Base-by-base conservation (phyloP, 495 filamentous ascomycete genomes). In the Podospora fimiseda region DNA sequence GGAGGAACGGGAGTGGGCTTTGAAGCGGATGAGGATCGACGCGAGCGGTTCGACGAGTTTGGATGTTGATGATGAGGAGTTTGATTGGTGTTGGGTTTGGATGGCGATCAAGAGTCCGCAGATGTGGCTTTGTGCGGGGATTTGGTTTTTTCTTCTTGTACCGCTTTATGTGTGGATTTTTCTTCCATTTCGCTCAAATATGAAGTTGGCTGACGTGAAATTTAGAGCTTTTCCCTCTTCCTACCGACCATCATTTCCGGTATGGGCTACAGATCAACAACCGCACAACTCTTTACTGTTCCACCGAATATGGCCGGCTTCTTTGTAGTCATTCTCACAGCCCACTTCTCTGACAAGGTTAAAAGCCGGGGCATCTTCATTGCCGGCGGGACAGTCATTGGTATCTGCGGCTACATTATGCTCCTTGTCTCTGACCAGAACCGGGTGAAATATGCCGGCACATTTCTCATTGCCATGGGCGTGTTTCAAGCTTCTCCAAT, bases 401-500 rank as follows among this genome's bases (percentile, higher is more conserved):
- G 70, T 4, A 72, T 71, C 19, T 70, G 74, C 38, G 80, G 80
- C 0, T 82, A 81, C 52, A 78, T 81, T 39, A 73, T 83, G 23
- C 68, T 84, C 1, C 67, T 85, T 0, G 60, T 74, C 1, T 67
- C 70, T 8, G 64, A 67, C 11, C 61, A 67, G 11, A 61, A 63
- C 6, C 74, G 76, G 4, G 76, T 81, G 2, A 76, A 73, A 30
- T 85, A 84, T 55, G 60, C 77, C 1, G 80, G 80, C 15, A 82
- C 76, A 8, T 79, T 83, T 48, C 72, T 84, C 33, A 77, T 79
- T 15, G 75, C 77, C 0, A 74, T 73, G 1, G 83, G 83, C 8
- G 80, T 84, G 50, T 86, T 82, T 58, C 81, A 80, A 2, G 72
- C 74, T 9, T 75, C 77, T 11, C 80, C 79, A 0, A 76, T 84